Evolutionary conservation across 2,329 filamentous ascomycete species (phyloP), one percentile per base, ranked within the genome.

Genomic region (Hortaea sp.): DNA sequence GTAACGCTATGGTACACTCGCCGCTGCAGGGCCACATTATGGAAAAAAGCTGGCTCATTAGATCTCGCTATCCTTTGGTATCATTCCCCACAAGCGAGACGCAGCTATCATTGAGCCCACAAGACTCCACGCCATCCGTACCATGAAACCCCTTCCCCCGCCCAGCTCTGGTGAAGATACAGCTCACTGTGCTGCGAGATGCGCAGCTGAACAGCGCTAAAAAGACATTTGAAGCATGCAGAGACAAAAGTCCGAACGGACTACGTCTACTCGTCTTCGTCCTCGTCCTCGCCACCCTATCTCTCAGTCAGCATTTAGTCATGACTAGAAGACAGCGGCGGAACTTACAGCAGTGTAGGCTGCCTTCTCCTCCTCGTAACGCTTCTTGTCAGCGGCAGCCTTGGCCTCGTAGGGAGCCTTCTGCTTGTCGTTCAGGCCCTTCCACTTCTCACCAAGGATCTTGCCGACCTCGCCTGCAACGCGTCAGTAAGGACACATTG

Each of bases 391-490:
- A 55, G 84, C 77, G 44, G 85, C 87, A 65, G 92, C 92, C 84
- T 97, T 97, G 67, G 87, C 85, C 73, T 97, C 90, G 64, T 97
- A 98, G 7, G 92, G 92, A 53, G 77, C 74, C 62, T 90, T 88
- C 71, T 97, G 87, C 78, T 92, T 88, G 59, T 95, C 88, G 70
- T 79, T 86, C 56, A 98, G 78, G 50, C 83, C 85, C 88, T 98
- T 98, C 92, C 92, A 98, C 75, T 85, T 85, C 80, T 95, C 89
- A 72, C 92, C 92, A 51, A 98, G 88, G 63, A 92, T 78, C 81
- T 97, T 97, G 74, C 92, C 92, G 63, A 98, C 90, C 72, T 97
- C 89, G 63, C 88, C 84, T 87, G 58, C 45, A 49, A 37, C 20
- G 41, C 27, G 43, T 46, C 29, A 43, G 43, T 27, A 47, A 39